Base-by-base conservation (phyloP, 352 stramenopile genomes). In the Pythium dissimile region DNA sequence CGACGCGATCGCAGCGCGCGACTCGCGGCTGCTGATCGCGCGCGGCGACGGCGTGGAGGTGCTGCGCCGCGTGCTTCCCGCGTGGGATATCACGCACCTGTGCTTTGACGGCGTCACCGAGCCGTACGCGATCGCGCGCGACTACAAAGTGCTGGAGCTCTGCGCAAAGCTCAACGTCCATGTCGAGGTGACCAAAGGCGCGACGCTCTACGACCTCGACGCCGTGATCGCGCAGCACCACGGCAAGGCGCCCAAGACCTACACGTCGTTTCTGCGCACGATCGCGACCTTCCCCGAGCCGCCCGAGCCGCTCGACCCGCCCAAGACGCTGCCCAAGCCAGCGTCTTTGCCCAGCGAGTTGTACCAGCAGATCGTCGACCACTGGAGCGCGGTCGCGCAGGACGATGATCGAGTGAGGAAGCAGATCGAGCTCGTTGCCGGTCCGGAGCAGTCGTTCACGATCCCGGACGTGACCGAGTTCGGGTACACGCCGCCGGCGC, bases 71-170 rank as follows among this genome's bases (percentile, higher is more conserved):
- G 46, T 98, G 20, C 76, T 94, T 41, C 72, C 82, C 6, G 77
- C 94, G 20, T 98, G 86, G 82, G 72, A 77, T 20, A 88, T 98
- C 56, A 95, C 81, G 15, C 80, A 96, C 50, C 55, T 98, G 28
- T 97, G 86, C 38, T 97, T 97, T 56, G 94, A 98, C 56, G 77
- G 69, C 34, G 89, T 97, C 15, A 95, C 71, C 47, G 93, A 98
- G 73, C 90, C 89, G 1, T 98, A 97, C 54, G 92, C 92, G 15
- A 75, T 86, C 27, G 47, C 77, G 43, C 75, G 93, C 38, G 93
- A 98, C 72, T 55, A 75, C 4, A 61, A 72, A 21, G 83, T 97
- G 15, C 41, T 71, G 7, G 67, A 55, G 12, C 51, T 92, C 23
- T 85, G 77, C 0, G 67, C 71, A 27, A 39, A 59, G 43, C 54